phyloP scores from a whole-genome alignment of 306 rosid species.

The Prunus kanzakura region DNA sequence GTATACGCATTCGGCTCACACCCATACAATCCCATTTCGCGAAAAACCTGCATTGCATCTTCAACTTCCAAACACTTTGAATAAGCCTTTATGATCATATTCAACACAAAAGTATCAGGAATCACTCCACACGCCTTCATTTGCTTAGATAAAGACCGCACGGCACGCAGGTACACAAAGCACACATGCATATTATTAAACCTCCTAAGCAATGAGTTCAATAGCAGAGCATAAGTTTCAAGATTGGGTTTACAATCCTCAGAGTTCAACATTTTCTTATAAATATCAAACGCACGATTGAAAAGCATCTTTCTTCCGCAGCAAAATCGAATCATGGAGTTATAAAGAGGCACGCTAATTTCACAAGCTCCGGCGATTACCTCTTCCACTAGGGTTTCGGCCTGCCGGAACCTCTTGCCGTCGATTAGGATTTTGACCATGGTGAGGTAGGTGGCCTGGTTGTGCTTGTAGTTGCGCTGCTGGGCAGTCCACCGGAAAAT shows the following conservation, averaged over 20 bases:
- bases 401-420: slow-evolving; percentile 51
- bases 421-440: slow-evolving; percentile 51
- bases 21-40: slow-evolving; percentile 81
- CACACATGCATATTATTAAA: slow-evolving; percentile 65
- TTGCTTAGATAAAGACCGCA: slow-evolving; percentile 62
- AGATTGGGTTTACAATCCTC: slow-evolving; percentile 63
- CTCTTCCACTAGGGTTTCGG: slow-evolving; percentile 82
- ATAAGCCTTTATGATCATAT: slow-evolving; percentile 83
- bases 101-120: slow-evolving; percentile 77
- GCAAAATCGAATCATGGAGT: slow-evolving; percentile 67
- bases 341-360: slow-evolving; percentile 59
- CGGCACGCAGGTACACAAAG: slow-evolving; percentile 65
- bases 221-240: slow-evolving; percentile 62
- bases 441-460: slow-evolving; percentile 56
- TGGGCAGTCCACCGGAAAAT: slow-evolving; percentile 94
- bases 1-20: slow-evolving; percentile 79
- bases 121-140: slow-evolving; percentile 83
- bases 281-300: slow-evolving; percentile 71
- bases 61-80: slow-evolving; percentile 73
- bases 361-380: slow-evolving; percentile 86
- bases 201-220: slow-evolving; percentile 65
- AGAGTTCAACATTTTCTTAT: slow-evolving; percentile 68
- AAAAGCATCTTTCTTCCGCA: slow-evolving; percentile 58
- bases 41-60: slow-evolving; percentile 69
- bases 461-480: slow-evolving; percentile 79